Evolutionary conservation across 2,329 filamentous ascomycete genomes (phyloP).

Genomic region (Ceratocystis albifundus): DNA sequence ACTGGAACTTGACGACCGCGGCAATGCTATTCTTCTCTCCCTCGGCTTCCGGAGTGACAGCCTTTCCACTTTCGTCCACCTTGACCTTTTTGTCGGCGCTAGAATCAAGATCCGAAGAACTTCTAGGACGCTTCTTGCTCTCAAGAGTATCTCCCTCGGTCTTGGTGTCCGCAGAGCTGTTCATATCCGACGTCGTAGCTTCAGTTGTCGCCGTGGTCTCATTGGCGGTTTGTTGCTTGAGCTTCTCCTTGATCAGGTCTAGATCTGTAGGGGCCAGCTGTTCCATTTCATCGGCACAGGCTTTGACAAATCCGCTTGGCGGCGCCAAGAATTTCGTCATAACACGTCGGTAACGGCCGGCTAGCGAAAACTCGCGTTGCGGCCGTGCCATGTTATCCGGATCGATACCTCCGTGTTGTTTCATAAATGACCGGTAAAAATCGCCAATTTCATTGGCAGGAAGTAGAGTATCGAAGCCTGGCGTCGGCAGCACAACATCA

Average conservation of each 20-base stretch:
- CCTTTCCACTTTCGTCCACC: slow-evolving; percentile 24
- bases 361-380: slow-evolving; percentile 78
- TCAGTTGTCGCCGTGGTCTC: slow-evolving; percentile 1
- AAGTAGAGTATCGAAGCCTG: slow-evolving; percentile 81
- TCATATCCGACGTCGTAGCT: slow-evolving; percentile 24
- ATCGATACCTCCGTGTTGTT: slow-evolving; percentile 65
- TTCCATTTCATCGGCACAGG: slow-evolving; percentile 59
- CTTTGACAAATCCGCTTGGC: slow-evolving; percentile 56
- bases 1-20: slow-evolving; percentile 60
- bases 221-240: slow-evolving; percentile 25
- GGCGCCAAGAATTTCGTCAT: slow-evolving; percentile 57
- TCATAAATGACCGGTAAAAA: slow-evolving; percentile 83
- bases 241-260: slow-evolving; percentile 47
- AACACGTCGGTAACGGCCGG: slow-evolving; percentile 77
- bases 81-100: slow-evolving; percentile 27
- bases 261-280: slow-evolving; percentile 85
- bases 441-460: slow-evolving; percentile 71
- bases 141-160: slow-evolving; percentile 13
- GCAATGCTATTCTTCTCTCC: slow-evolving; percentile 45
- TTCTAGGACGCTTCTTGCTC: slow-evolving; percentile 21
- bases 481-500: slow-evolving; percentile 83
- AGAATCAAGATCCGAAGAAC: slow-evolving; percentile 23
- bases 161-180: slow-evolving; percentile 13
- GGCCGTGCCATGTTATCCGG: slow-evolving; percentile 76
- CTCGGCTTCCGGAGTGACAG: slow-evolving; percentile 23